These are phyloP conservation scores for Clonostachys rhizophaga DNA, from an alignment of 2,329 filamentous ascomycete genomes.

Conservation along the genomic window DNA sequence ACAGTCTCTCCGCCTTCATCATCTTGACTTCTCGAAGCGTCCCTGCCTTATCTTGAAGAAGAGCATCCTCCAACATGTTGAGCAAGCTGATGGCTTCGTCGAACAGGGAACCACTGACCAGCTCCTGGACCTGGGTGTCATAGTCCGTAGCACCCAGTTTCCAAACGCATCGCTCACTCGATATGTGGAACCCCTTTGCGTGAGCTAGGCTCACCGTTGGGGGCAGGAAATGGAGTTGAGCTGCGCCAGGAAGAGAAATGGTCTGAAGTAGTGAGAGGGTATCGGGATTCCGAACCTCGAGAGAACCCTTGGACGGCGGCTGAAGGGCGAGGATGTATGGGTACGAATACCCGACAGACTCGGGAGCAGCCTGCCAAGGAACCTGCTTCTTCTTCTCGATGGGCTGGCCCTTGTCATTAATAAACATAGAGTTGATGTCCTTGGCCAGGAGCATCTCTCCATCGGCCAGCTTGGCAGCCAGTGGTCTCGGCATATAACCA, in stretches of 20 bases:
- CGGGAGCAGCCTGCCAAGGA: constrained; percentile 85
- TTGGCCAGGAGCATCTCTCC: constrained; percentile 92
- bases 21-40: constrained; percentile 84
- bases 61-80: constrained; percentile 84
- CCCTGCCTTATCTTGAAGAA: constrained; percentile 77
- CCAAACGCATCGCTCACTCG: constrained; percentile 89
- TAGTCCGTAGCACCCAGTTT: constrained; percentile 93
- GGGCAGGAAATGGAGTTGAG: constrained; percentile 83
- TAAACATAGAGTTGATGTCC: constrained; percentile 92
- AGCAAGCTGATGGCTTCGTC: constrained; percentile 92
- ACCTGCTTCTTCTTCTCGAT: constrained; percentile 79
- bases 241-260: constrained; percentile 75
- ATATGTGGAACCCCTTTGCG: constrained; percentile 92
- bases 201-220: constrained; percentile 93
- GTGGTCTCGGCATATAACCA: constrained; percentile 83
- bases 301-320: constrained; percentile 71
- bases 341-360: constrained; percentile 93
- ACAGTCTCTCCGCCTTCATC: constrained; percentile 82
- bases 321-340: constrained; percentile 90
- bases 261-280: constrained; percentile 87
- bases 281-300: constrained; percentile 91
- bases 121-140: constrained; percentile 79
- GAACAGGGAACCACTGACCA: constrained; percentile 68
- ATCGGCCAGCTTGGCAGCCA: constrained; percentile 77
- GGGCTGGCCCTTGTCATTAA: constrained; percentile 77